Evolutionary conservation across 192 early-diverging fungal genomes (phyloP).

Genomic region (Lobulomyces angularis): DNA sequence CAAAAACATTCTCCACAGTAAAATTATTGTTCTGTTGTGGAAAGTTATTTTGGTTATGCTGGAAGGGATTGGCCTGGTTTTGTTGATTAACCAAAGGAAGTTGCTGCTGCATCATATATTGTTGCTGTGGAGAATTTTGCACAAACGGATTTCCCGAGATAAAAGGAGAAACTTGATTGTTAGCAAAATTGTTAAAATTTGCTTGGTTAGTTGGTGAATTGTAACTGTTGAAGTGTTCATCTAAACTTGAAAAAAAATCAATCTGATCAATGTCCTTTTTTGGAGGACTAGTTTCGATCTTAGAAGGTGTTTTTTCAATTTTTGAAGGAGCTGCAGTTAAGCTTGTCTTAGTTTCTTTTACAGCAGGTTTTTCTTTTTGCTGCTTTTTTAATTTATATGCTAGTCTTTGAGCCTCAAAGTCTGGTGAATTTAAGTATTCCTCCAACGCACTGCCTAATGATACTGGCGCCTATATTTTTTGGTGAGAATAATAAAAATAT

Average conservation of each 20-base stretch:
- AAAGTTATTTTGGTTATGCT: no score
- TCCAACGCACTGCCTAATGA: constrained; percentile 52
- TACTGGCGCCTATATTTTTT: constrained; percentile 39
- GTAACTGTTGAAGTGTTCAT: constrained; percentile 21
- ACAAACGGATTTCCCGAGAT: constrained; percentile 13
- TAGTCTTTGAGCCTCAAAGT: constrained; percentile 51
- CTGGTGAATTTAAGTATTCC: constrained; percentile 53
- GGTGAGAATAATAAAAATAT: not conserved
- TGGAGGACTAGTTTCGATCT: constrained; percentile 1
- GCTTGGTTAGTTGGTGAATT: constrained; percentile 18
- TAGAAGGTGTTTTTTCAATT: constrained; percentile 2
- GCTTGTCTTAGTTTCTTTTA: constrained; percentile 8
- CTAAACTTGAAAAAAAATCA: constrained; percentile 31
- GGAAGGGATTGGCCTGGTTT: no score
- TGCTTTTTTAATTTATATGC: constrained; percentile 30
- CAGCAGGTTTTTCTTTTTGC: constrained; percentile 3
- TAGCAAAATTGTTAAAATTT: constrained; percentile 5
- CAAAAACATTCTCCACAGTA: constrained; percentile 36
- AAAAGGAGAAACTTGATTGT: constrained; percentile 1
- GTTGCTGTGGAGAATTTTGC: constrained; percentile 5
- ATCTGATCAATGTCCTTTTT: constrained; percentile 11
- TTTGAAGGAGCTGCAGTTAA: constrained; percentile 6
- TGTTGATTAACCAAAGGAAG: no score
- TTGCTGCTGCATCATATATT: no score
- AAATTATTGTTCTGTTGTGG: no score